Percentiles rank a stretch among this genome's conserved stretches.
These are phyloP conservation scores for Agaricus blazei DNA, from an alignment of 768 basidiomycete genomes.

Conservation along the genomic window DNA sequence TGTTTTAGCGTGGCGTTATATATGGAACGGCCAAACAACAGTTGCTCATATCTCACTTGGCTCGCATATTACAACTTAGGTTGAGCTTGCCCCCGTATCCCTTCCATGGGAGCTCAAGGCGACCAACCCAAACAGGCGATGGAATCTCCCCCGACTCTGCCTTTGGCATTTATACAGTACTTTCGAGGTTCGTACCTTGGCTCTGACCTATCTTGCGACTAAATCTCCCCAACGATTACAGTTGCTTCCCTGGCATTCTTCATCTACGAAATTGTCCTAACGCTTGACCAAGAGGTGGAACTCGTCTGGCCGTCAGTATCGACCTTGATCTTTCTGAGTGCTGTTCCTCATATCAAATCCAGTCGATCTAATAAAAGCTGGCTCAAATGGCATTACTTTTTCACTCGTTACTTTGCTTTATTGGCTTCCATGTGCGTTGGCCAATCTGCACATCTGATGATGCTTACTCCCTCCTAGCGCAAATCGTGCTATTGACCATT, in stretches of 20 bases:
- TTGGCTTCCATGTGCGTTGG: conserved; percentile 20
- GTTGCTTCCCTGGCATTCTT: conserved; percentile 27
- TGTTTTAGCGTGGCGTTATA: conserved; percentile 5
- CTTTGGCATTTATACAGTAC: conserved; percentile 13
- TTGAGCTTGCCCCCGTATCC: neutral
- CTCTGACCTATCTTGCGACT: no score
- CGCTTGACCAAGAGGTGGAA: conserved; percentile 29
- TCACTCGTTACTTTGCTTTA: conserved; percentile 25
- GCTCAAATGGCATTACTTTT: conserved; percentile 25
- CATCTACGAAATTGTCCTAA: conserved; percentile 28
- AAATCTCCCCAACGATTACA: conserved; percentile 8
- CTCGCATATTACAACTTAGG: neutral
- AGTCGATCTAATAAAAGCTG: conserved; percentile 18
- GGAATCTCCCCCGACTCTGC: neutral
- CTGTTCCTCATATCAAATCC: neutral
- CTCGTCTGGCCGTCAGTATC: conserved; percentile 28
- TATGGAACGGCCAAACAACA: conserved; percentile 3
- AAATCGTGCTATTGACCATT: conserved; percentile 18
- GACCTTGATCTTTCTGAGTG: neutral
- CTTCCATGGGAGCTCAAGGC: neutral
- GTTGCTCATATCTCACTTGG: neutral
- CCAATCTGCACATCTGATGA: neutral
- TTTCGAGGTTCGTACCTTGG: conserved; percentile 16
- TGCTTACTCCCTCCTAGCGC: conserved; percentile 11
- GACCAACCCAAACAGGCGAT: neutral